Evolutionary conservation across 208 protist species (phyloP), one percentile per base, ranked within the genome.

Genomic region (Trypanosoma scelopori): DNA sequence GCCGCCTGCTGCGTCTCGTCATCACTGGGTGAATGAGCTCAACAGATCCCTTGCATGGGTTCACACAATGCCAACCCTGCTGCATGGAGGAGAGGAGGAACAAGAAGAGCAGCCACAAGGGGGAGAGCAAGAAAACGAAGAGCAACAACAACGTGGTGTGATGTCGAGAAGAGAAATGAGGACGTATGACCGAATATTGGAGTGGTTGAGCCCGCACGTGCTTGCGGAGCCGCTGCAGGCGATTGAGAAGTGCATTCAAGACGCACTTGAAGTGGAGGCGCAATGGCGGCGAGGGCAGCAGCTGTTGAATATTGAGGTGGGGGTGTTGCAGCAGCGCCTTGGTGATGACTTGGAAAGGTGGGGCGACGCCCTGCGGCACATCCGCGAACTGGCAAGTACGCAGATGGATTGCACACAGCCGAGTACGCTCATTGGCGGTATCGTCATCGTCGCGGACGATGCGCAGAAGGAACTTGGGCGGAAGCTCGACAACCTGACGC

Each of bases 351-450:
- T 96, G 35, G 73, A 69, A 28, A 81, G 80, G 49, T 96, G 90
- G 90, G 79, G 68, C 43, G 67, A 71, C 20, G 84, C 80, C 12
- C 64, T 96, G 51, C 60, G 74, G 12, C 71, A 87, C 41, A 89
- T 93, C 71, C 80, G 82, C 32, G 73, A 76, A 25, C 69, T 96
- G 22, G 88, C 84, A 5, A 67, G 56, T 3, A 74, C 72, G 55
- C 79, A 88, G 32, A 93, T 96, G 85, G 87, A 96, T 72, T 87
- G 84, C 74, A 96, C 90, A 32, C 85, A 91, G 77, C 90, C 90
- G 4, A 90, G 87, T 78, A 91, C 76, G 50, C 78, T 92, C 18
- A 70, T 93, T 20, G 90, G 90, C 46, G 90, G 90, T 46, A 90
- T 96, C 46, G 74, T 93, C 35, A 87, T 93, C 46, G 48, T 90